Conservation (phyloP, 352 stramenopile genomes). For the Thalassiosira mediterranea region DNA sequence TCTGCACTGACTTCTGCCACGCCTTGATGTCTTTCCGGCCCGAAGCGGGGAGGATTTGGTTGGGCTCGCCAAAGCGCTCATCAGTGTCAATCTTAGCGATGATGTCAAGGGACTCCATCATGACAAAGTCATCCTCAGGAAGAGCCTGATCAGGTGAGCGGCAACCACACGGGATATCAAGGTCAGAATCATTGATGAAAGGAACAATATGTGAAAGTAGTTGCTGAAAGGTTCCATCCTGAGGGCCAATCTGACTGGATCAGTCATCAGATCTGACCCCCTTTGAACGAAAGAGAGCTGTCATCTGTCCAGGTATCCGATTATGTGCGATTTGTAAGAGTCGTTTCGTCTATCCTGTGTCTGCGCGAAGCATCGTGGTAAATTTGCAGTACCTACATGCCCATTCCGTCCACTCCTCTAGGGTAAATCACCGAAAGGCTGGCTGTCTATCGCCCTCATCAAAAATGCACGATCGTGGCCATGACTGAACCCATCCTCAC, state of each 20-base stretch:
- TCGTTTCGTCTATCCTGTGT: no score
- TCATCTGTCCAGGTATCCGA: no score
- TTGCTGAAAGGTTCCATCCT: neutral
- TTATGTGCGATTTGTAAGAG: no score
- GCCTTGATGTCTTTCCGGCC: conserved; percentile 82
- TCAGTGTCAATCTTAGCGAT: conserved; percentile 84
- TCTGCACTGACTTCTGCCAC: conserved; percentile 85
- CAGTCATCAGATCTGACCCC: no score
- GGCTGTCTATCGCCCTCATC: no score
- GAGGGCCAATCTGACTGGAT: neutral
- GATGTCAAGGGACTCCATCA: conserved; percentile 88
- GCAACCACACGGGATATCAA: conserved; percentile 5
- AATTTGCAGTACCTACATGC: no score
- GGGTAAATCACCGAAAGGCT: no score
- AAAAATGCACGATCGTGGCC: no score
- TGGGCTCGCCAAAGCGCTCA: conserved; percentile 78
- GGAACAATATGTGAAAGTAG: conserved; percentile 6
- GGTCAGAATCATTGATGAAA: neutral
- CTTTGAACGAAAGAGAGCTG: no score
- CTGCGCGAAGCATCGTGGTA: no score
- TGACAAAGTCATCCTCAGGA: conserved; percentile 75
- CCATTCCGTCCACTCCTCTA: no score
- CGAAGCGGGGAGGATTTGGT: conserved; percentile 63
- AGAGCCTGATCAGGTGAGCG: conserved; percentile 36
- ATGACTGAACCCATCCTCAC: no score